Evolutionary conservation across 441 rosid species (phyloP).

Genomic region (Syzygium syzygioides): DNA sequence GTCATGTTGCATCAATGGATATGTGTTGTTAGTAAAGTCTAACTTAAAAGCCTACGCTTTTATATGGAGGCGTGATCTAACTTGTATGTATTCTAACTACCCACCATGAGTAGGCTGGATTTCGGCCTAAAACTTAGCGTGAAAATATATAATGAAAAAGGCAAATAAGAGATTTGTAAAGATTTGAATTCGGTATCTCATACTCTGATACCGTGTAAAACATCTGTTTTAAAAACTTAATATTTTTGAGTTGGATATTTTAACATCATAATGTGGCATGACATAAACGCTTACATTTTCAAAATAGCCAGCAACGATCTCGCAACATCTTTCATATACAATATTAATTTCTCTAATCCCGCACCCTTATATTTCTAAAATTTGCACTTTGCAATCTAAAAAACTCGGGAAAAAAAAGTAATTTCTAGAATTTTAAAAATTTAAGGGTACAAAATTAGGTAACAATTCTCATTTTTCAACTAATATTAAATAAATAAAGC

Average conservation of each 20-base stretch:
- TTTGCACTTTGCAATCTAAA: neutral
- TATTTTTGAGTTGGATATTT: neutral
- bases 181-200: neutral
- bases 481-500: neutral
- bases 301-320: accelerated
- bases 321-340: neutral
- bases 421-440: neutral
- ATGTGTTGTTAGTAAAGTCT: neutral
- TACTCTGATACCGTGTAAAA: accelerated
- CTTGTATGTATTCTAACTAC: neutral
- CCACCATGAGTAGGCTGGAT: too few species aligned
- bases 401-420: neutral
- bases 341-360: neutral
- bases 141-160: neutral
- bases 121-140: neutral
- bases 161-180: neutral
- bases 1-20: neutral
- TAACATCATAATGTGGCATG: neutral
- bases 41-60: neutral
- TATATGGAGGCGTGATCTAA: neutral
- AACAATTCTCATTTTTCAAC: neutral
- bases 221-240: neutral
- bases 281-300: neutral
- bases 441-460: neutral
- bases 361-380: neutral